Percentiles rank a stretch among this genome's conserved stretches.
phyloP scores from a whole-genome alignment of 2,329 filamentous ascomycete species.

The Monilinia laxa region DNA sequence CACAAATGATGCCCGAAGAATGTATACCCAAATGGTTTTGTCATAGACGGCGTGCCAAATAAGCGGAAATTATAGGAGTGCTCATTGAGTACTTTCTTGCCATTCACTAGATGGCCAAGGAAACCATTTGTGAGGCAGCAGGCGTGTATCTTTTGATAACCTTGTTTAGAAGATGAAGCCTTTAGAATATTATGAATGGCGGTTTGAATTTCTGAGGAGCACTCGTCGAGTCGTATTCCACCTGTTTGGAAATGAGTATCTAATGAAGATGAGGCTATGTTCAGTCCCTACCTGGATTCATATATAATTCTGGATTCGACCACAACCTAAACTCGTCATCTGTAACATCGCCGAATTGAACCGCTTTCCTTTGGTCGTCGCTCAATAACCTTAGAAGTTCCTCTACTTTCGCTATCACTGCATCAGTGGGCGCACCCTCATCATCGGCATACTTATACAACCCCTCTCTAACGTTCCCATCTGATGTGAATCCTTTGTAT shows the following conservation, averaged over 20 bases:
- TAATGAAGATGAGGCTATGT: neutral
- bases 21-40: constrained; percentile 35
- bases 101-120: constrained; percentile 36
- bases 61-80: constrained; percentile 38
- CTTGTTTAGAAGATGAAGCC: constrained; percentile 33
- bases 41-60: constrained; percentile 34
- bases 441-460: constrained; percentile 36
- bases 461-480: constrained; percentile 35
- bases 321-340: constrained; percentile 38
- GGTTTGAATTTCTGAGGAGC: constrained; percentile 30
- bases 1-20: constrained; percentile 76
- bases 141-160: constrained; percentile 36
- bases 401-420: constrained; percentile 28
- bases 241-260: constrained; percentile 25
- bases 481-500: constrained; percentile 38
- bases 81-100: constrained; percentile 36
- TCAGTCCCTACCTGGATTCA: constrained; percentile 34
- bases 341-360: constrained; percentile 33
- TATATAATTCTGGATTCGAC: constrained; percentile 39
- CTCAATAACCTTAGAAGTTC: constrained; percentile 30
- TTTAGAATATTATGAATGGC: constrained; percentile 35
- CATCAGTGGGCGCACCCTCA: constrained; percentile 38
- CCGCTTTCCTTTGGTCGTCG: constrained; percentile 31
- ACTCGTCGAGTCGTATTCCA: constrained; percentile 36
- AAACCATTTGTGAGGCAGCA: constrained; percentile 38